phyloP scores from a whole-genome alignment of 2,329 filamentous ascomycete genomes.

The Microsporum audouinii region DNA sequence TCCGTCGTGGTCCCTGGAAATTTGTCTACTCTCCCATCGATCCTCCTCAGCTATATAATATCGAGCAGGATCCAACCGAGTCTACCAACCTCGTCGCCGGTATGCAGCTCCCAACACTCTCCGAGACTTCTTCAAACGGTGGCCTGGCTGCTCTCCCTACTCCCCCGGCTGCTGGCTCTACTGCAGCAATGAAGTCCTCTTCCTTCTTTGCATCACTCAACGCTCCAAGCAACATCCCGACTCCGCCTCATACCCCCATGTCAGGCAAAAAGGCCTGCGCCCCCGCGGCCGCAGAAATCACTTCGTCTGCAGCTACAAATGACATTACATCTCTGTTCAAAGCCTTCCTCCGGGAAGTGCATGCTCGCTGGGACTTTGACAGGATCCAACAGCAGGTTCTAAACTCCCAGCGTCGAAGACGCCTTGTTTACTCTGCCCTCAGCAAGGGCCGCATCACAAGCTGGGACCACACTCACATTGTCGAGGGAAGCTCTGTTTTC shows the following conservation, averaged over 20 bases:
- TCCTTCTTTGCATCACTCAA: constrained; percentile 20
- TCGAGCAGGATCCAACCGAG: constrained; percentile 63
- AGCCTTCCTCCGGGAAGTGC: constrained; percentile 63
- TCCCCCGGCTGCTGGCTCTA: constrained; percentile 19
- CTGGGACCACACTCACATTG: constrained; percentile 72
- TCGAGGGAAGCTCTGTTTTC: constrained; percentile 48
- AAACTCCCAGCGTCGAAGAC: constrained; percentile 63
- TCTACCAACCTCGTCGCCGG: constrained; percentile 52
- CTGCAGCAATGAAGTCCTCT: constrained; percentile 18
- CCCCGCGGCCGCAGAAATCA: constrained; percentile 25
- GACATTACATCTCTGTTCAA: constrained; percentile 41
- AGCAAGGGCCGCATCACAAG: constrained; percentile 62
- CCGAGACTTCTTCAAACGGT: constrained; percentile 31
- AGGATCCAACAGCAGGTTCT: constrained; percentile 64
- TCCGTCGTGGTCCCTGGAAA: constrained; percentile 79
- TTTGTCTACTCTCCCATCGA: constrained; percentile 79
- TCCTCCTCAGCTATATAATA: constrained; percentile 72
- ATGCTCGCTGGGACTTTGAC: constrained; percentile 68
- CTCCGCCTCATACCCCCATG: constrained; percentile 32
- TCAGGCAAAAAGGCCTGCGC: constrained; percentile 26
- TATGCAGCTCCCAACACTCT: constrained; percentile 22
- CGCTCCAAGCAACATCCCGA: constrained; percentile 16
- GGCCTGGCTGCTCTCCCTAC: constrained; percentile 22
- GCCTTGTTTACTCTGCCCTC: constrained; percentile 68
- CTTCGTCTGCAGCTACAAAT: constrained; percentile 32